These are phyloP conservation scores for Drechslerella stenobrocha DNA, from an alignment of 2,329 filamentous ascomycete species.

Conservation along the genomic window DNA sequence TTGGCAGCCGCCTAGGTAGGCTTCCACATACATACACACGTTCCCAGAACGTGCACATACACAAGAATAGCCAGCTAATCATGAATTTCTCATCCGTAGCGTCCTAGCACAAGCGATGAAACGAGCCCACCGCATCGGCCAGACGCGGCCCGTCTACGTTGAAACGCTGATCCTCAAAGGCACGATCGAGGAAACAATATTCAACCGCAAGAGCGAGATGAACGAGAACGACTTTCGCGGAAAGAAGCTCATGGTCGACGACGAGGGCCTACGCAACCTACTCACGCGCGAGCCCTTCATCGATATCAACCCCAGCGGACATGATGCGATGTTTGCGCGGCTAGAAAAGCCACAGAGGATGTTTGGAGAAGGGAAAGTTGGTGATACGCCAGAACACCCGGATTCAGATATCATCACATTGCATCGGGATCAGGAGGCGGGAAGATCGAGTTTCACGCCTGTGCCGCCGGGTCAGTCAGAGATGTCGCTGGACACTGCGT, in stretches of 20 bases:
- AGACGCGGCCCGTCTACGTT: constrained; percentile 75
- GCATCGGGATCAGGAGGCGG: constrained; percentile 8
- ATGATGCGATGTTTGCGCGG: constrained; percentile 54
- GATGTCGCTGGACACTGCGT: constrained; percentile 2
- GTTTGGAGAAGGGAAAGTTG: constrained; percentile 55
- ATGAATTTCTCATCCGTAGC: constrained; percentile 55
- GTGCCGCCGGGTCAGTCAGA: constrained; percentile 4
- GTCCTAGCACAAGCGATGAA: constrained; percentile 91
- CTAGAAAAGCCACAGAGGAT: constrained; percentile 57
- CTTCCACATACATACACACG: not conserved
- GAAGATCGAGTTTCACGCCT: not conserved
- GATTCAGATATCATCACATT: constrained; percentile 31
- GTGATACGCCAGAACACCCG: constrained; percentile 39
- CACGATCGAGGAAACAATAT: constrained; percentile 82
- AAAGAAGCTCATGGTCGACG: constrained; percentile 64
- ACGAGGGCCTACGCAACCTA: constrained; percentile 63
- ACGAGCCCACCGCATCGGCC: constrained; percentile 82
- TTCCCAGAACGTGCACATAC: not conserved
- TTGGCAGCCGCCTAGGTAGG: constrained; percentile 66
- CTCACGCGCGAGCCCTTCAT: constrained; percentile 63
- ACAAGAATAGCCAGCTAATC: not conserved
- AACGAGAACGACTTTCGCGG: constrained; percentile 64
- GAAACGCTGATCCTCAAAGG: constrained; percentile 80
- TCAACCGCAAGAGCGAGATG: constrained; percentile 74
- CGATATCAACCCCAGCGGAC: constrained; percentile 55